Base-by-base conservation (phyloP, 2,329 filamentous ascomycete genomes). In the Fusarium decemcellulare region DNA sequence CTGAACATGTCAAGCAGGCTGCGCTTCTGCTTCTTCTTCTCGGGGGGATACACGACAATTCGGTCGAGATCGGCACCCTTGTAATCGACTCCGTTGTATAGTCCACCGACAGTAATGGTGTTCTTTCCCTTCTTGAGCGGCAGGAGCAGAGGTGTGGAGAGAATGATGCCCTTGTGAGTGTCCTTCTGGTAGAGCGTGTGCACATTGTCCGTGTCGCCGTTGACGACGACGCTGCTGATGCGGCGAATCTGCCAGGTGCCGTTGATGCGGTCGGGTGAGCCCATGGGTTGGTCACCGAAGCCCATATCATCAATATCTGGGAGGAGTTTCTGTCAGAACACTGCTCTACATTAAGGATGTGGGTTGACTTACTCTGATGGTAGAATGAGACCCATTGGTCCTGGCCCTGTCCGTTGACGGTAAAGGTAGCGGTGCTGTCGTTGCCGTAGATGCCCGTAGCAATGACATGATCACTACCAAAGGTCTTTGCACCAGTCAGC, bases 141-240 rank as follows among this genome's bases (percentile, higher is more conserved):
- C 59, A 91, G 65, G 59, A 85, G 78, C 32, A 91, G 77, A 6
- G 88, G 86, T 1, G 88, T 85, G 7, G 86, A 88, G 3, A 90
- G 68, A 23, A 91, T 83, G 12, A 90, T 85, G 0, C 88, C 86
- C 77, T 91, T 91, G 48, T 85, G 80, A 0, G 78, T 82, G 60
- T 90, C 85, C 46, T 86, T 80, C 72, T 87, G 85, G 66, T 83
- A 87, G 8, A 88, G 75, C 0, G 77, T 81, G 61, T 90, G 83
- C 5, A 87, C 79, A 36, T 82, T 74, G 4, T 75, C 64, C 3
- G 70, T 72, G 8, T 80, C 80, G 4, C 82, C 84, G 64, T 89
- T 91, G 3, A 90, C 86, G 0, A 89, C 79, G 2, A 91, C 88
- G 50, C 88, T 89, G 71, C 85, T 85, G 59, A 90, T 86, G 10